phyloP scores from a whole-genome alignment of 176 grass and related monocot genomes.

The maize (Zea mays) region DNA sequence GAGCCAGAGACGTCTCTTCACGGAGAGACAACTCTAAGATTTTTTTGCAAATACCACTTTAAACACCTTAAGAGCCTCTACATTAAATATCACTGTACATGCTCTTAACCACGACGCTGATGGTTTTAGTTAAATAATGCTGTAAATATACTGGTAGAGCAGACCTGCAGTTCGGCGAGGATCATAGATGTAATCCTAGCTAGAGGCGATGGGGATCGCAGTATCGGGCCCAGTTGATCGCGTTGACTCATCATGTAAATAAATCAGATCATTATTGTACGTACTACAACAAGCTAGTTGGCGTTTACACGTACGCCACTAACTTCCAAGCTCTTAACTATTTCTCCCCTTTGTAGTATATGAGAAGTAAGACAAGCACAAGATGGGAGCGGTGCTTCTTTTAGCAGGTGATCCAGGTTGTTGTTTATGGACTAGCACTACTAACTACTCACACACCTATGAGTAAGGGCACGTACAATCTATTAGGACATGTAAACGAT shows the following conservation, averaged over 20 bases:
- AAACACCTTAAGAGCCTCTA: no score
- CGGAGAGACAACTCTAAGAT: no score
- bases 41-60: no score
- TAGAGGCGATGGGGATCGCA: not conserved
- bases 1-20: no score
- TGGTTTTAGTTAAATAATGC: not conserved
- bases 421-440: not conserved
- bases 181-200: not conserved
- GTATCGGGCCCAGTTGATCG: not conserved
- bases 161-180: not conserved
- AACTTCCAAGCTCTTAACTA: not conserved
- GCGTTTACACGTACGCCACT: not conserved
- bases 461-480: no score
- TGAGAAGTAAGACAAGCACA: not conserved
- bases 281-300: not conserved
- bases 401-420: not conserved
- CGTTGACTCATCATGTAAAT: not conserved
- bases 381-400: not conserved
- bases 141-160: not conserved
- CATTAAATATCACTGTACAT: no score
- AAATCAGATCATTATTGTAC: not conserved
- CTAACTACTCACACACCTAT: no score
- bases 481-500: no score
- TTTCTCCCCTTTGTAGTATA: not conserved
- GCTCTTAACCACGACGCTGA: not conserved